Evolutionary conservation across 2,329 filamentous ascomycete genomes (phyloP).

Genomic region (Pseudopyricularia javanii): DNA sequence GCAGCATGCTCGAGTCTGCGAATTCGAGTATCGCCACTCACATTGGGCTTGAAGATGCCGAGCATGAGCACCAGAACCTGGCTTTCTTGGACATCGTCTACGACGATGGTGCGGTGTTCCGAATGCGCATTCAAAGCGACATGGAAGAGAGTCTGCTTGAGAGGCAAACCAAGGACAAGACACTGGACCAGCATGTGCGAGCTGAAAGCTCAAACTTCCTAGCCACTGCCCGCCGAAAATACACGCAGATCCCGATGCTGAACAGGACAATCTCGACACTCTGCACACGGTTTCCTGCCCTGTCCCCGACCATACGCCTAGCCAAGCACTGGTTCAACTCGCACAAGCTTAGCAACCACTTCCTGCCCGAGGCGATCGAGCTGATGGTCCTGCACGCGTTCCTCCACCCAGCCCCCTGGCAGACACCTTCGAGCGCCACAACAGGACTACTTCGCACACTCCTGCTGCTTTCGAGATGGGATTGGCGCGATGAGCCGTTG

Average conservation of each 20-base stretch:
- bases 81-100: conserved; percentile 76
- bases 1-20: conserved; percentile 53
- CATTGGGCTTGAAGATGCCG: conserved; percentile 70
- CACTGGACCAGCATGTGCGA: conserved; percentile 48
- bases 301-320: conserved; percentile 74
- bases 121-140: conserved; percentile 79
- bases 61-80: conserved; percentile 58
- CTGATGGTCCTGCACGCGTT: conserved; percentile 70
- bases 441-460: conserved; percentile 76
- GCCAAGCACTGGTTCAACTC: conserved; percentile 81
- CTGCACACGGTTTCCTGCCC: conserved; percentile 64
- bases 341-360: conserved; percentile 67
- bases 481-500: conserved; percentile 77
- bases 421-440: conserved; percentile 60
- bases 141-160: conserved; percentile 73
- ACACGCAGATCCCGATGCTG: conserved; percentile 62
- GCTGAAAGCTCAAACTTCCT: conserved; percentile 61
- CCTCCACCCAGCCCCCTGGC: conserved; percentile 70
- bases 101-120: conserved; percentile 62
- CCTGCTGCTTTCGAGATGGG: conserved; percentile 72
- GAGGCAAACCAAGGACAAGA: conserved; percentile 64
- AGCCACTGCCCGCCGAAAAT: conserved; percentile 57
- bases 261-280: conserved; percentile 71
- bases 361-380: conserved; percentile 74
- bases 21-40: conserved; percentile 46